A percentile compares a stretch with the other conserved stretches of the same genome.
Evolutionary conservation across 148 eudicot genomes (phyloP).

Genomic region (Suaeda aralocaspica): DNA sequence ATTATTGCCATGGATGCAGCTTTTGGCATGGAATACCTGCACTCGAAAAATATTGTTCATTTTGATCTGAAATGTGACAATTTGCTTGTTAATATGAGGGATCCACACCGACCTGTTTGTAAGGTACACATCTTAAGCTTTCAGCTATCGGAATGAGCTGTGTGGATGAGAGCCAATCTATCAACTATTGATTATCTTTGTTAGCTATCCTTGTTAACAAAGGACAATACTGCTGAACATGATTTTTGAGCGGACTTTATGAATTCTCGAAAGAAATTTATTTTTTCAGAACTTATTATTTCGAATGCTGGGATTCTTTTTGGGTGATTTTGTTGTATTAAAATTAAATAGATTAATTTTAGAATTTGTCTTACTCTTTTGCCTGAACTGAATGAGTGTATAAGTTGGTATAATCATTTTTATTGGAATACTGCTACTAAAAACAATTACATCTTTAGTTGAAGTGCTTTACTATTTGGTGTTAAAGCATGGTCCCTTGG

Average conservation of each 20-base stretch:
- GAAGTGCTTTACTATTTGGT: neutral
- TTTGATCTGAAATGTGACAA: constrained; percentile 98
- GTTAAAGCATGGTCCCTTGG: neutral
- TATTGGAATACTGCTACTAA: neutral
- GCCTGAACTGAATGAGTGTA: neutral
- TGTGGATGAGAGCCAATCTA: neutral
- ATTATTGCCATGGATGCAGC: constrained; percentile 98
- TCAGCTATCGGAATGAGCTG: neutral
- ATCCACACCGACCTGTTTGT: constrained; percentile 87
- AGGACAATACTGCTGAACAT: neutral
- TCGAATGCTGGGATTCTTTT: neutral
- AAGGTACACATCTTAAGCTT: constrained; percentile 45
- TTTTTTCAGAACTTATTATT: neutral
- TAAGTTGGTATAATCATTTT: neutral
- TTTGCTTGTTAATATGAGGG: constrained; percentile 84
- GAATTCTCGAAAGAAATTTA: neutral
- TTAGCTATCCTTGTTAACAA: neutral
- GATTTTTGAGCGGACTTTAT: neutral
- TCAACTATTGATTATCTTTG: neutral
- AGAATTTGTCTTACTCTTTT: neutral
- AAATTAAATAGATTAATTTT: neutral
- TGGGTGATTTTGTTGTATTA: neutral
- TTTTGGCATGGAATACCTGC: constrained; percentile 98
- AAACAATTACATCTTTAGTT: neutral
- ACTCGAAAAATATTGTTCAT: constrained; percentile 88